Evolutionary conservation across 441 rosid species (phyloP).

Genomic region (Codiaeum variegatum): DNA sequence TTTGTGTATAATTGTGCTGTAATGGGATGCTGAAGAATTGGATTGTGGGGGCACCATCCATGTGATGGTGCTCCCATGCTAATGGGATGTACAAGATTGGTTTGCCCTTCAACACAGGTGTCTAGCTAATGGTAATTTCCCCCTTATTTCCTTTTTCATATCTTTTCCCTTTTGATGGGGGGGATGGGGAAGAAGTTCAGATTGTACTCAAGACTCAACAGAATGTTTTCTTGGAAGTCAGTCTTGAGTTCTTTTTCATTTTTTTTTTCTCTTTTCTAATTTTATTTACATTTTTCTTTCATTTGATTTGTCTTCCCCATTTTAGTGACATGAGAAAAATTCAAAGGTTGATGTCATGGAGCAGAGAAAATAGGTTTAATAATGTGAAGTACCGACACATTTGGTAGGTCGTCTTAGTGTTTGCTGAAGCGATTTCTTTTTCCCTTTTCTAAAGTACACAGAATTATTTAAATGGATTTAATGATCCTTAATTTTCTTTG

Average conservation of each 20-base stretch:
- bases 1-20: conserved; percentile 98
- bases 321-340: conserved; percentile 41
- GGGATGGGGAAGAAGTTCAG: conserved; percentile 45
- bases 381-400: conserved; percentile 52
- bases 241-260: conserved; percentile 36
- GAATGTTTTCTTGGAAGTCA: conserved; percentile 41
- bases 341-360: conserved; percentile 38
- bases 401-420: conserved; percentile 40
- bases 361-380: conserved; percentile 50
- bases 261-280: conserved; percentile 26
- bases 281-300: conserved; percentile 37
- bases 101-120: conserved; percentile 39
- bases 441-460: conserved; percentile 27
- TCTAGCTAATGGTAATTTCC: conserved; percentile 51
- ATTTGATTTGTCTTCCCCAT: conserved; percentile 48
- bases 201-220: conserved; percentile 50
- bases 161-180: conserved; percentile 37
- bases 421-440: conserved; percentile 27
- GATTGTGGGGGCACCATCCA: conserved; percentile 27
- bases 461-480: conserved; percentile 36
- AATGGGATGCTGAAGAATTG: conserved; percentile 81
- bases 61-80: conserved; percentile 26
- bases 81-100: conserved; percentile 43
- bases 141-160: conserved; percentile 30
- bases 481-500: conserved; percentile 36